Percentiles rank a stretch among this genome's conserved stretches.
Evolutionary conservation across 768 basidiomycete species (phyloP).

Genomic region (Termitomyces sp.): DNA sequence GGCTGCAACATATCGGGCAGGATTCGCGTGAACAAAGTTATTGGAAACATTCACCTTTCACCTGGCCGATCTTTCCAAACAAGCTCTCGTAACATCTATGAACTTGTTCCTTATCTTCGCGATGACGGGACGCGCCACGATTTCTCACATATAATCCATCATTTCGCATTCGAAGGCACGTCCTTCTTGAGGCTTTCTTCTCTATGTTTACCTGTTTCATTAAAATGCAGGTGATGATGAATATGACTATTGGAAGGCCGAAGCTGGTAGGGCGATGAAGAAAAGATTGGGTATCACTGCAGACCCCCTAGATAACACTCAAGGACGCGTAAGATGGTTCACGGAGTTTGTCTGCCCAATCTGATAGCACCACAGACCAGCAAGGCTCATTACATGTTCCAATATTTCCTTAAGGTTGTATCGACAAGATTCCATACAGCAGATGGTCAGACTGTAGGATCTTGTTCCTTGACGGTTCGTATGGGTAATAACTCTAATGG

Average conservation of each 20-base stretch:
- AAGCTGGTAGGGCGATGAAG: conserved; percentile 58
- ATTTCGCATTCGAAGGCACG: conserved; percentile 67
- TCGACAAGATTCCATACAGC: conserved; percentile 91
- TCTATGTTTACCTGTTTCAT: not conserved
- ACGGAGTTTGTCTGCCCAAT: not conserved
- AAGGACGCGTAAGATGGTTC: conserved; percentile 43
- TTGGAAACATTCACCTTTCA: conserved; percentile 92
- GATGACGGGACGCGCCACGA: conserved; percentile 88
- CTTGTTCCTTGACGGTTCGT: not conserved
- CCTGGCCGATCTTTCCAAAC: conserved; percentile 95
- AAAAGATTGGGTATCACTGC: conserved; percentile 64
- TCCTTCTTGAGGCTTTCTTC: conserved; percentile 2
- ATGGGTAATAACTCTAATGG: conserved; percentile 5
- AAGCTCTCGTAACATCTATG: conserved; percentile 72
- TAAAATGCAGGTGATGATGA: conserved; percentile 62
- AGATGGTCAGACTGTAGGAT: conserved; percentile 59
- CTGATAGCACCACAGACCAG: conserved; percentile 44
- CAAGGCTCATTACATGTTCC: conserved; percentile 91
- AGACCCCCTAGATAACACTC: conserved; percentile 72
- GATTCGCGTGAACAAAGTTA: conserved; percentile 94
- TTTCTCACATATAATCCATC: conserved; percentile 85
- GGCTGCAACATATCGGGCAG: conserved; percentile 93
- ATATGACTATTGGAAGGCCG: conserved; percentile 64
- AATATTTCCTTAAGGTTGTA: conserved; percentile 99
- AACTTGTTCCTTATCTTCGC: conserved; percentile 91